These are phyloP conservation scores for Lentithecium fluviatile DNA, from an alignment of 495 filamentous ascomycete species.

Conservation along the genomic window DNA sequence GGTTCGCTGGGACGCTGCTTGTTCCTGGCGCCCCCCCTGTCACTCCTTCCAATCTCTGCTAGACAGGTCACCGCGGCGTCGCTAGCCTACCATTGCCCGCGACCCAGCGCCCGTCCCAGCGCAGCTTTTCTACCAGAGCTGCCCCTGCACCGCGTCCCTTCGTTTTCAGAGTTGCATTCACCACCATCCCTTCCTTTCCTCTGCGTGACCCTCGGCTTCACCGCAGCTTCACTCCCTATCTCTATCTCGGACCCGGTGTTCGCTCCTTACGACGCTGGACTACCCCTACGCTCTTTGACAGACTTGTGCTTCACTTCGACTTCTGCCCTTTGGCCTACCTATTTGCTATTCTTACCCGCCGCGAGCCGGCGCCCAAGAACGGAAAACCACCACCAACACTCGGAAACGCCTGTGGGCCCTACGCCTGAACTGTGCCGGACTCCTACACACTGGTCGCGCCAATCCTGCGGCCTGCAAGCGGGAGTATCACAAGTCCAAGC, in stretches of 20 bases:
- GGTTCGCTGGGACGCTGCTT: too few species aligned
- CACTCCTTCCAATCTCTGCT: slow-evolving; percentile 13
- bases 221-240: slow-evolving; percentile 19
- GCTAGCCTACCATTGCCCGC: neutral
- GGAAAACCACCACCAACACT: neutral
- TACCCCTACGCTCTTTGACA: slow-evolving; percentile 36
- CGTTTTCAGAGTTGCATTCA: slow-evolving; percentile 38
- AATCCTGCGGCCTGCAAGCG: neutral
- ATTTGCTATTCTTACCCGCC: slow-evolving; percentile 12
- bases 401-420: neutral
- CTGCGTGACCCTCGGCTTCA: slow-evolving; percentile 35
- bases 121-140: slow-evolving; percentile 14
- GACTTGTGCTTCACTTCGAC: neutral
- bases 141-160: slow-evolving; percentile 37
- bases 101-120: neutral
- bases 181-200: slow-evolving; percentile 48
- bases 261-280: slow-evolving; percentile 44
- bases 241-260: slow-evolving; percentile 43
- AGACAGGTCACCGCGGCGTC: neutral
- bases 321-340: slow-evolving; percentile 18
- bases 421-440: too few species aligned
- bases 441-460: neutral
- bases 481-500: slow-evolving; percentile 15
- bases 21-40: slow-evolving; percentile 13
- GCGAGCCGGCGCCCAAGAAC: slow-evolving; percentile 27